Conservation (phyloP, 1,284 basidiomycete genomes). For the Heterobasidion occidentale region DNA sequence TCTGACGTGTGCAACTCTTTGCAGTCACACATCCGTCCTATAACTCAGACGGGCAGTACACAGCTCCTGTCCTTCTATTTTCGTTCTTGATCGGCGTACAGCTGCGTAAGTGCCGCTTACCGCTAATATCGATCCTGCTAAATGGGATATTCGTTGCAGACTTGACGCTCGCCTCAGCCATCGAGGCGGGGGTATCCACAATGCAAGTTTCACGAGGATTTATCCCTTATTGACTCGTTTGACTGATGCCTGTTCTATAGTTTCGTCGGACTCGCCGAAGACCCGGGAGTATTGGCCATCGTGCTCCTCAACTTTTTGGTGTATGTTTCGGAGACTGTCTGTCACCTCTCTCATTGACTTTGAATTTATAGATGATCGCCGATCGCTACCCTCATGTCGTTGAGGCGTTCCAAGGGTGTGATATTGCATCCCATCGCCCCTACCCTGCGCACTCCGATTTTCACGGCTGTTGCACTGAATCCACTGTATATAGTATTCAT, state of each 20-base stretch:
- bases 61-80: constrained; percentile 71
- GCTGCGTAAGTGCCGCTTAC: constrained; percentile 44
- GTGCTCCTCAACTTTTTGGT: constrained; percentile 66
- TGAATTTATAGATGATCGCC: constrained; percentile 43
- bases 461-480: no score
- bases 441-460: no score
- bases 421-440: neutral
- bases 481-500: no score
- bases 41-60: constrained; percentile 68
- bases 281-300: constrained; percentile 70
- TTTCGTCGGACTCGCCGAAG: constrained; percentile 79
- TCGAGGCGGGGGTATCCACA: constrained; percentile 78
- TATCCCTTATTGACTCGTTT: neutral
- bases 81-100: constrained; percentile 74
- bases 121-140: neutral
- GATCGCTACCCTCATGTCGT: constrained; percentile 52
- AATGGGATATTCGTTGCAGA: constrained; percentile 26
- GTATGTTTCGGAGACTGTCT: constrained; percentile 27
- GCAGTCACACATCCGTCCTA: constrained; percentile 67
- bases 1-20: constrained; percentile 8
- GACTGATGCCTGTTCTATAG: constrained; percentile 23
- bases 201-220: constrained; percentile 38
- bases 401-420: constrained; percentile 34
- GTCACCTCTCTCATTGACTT: neutral
- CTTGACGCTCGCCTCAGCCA: constrained; percentile 58